Percentiles rank a stretch among this genome's conserved stretches.
These are phyloP conservation scores for Xylaria multiplex DNA, from an alignment of 2,329 filamentous ascomycete species.

Conservation along the genomic window DNA sequence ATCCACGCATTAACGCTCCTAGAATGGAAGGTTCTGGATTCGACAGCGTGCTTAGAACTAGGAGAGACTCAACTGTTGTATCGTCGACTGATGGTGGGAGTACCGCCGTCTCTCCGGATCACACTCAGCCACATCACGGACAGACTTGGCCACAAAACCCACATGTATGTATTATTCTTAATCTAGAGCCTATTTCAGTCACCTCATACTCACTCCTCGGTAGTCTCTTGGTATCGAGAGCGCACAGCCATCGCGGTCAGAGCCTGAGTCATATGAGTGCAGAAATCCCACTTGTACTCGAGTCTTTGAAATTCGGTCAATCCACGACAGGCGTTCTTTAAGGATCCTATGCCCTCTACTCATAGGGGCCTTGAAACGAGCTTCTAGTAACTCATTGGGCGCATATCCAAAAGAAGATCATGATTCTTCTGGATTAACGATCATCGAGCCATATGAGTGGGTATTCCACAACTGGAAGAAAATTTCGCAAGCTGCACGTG, in stretches of 20 bases:
- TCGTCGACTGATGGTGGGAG: constrained; percentile 5
- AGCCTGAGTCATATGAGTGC: background rate
- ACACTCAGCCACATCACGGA: background rate
- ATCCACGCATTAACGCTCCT: background rate
- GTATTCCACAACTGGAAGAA: constrained; percentile 24
- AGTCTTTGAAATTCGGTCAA: constrained; percentile 17
- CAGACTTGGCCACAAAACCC: background rate
- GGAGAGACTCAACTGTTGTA: constrained; percentile 2
- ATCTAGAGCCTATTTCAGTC: background rate
- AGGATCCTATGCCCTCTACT: constrained; percentile 21
- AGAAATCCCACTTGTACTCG: background rate
- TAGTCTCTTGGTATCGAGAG: background rate
- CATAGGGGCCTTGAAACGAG: background rate
- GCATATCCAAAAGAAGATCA: background rate
- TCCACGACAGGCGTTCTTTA: constrained; percentile 4
- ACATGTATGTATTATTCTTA: constrained; percentile 7
- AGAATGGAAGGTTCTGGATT: background rate
- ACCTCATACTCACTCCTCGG: constrained; percentile 3
- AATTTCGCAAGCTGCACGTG: constrained; percentile 10
- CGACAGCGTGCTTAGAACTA: background rate
- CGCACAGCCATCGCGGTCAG: background rate
- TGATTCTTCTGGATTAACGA: background rate
- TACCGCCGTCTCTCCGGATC: background rate
- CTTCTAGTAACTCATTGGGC: background rate
- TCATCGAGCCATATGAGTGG: constrained; percentile 24